Percentiles rank a stretch among this genome's conserved stretches.
phyloP scores from a whole-genome alignment of 1,139 yeast species.

The Tardiomyces blankii region DNA sequence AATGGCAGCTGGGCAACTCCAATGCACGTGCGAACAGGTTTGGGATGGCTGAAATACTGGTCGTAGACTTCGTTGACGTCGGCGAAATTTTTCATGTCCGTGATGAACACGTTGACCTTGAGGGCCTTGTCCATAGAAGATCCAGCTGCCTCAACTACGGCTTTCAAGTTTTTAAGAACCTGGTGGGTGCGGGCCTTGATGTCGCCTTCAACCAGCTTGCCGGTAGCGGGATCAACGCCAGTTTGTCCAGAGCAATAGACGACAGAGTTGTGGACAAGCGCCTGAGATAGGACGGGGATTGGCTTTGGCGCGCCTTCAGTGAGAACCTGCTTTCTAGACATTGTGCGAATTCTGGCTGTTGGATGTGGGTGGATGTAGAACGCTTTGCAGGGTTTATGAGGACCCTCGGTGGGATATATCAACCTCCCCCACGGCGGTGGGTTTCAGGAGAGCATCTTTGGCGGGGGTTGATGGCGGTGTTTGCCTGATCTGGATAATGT shows the following conservation, averaged over 20 bases:
- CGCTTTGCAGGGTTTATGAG: not conserved
- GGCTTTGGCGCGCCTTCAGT: conserved; percentile 18
- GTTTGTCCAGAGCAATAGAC: conserved; percentile 41
- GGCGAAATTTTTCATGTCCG: conserved; percentile 35
- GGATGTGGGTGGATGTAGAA: not conserved
- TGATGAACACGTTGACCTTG: conserved; percentile 42
- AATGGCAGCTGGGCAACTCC: conserved; percentile 24
- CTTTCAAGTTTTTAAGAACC: conserved; percentile 25
- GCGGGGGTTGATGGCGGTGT: too few relatives aligned
- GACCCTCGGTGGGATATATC: too few relatives aligned
- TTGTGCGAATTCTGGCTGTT: too few relatives aligned
- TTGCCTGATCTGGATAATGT: too few relatives aligned
- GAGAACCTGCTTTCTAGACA: conserved; percentile 10
- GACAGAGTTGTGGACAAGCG: conserved; percentile 37
- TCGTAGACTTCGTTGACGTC: conserved; percentile 39
- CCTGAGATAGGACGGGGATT: conserved; percentile 33
- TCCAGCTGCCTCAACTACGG: conserved; percentile 37
- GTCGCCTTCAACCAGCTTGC: conserved; percentile 19
- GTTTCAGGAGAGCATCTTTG: too few relatives aligned
- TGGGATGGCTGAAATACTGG: conserved; percentile 31
- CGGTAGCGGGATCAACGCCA: conserved; percentile 31
- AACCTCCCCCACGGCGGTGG: too few relatives aligned
- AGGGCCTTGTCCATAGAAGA: conserved; percentile 39
- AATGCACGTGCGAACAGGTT: conserved; percentile 49
- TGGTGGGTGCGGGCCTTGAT: conserved; percentile 16